A percentile compares a stretch with the other conserved stretches of the same genome.
Evolutionary conservation across 2,329 filamentous ascomycete genomes (phyloP).

Genomic region (Lithohypha guttulata): DNA sequence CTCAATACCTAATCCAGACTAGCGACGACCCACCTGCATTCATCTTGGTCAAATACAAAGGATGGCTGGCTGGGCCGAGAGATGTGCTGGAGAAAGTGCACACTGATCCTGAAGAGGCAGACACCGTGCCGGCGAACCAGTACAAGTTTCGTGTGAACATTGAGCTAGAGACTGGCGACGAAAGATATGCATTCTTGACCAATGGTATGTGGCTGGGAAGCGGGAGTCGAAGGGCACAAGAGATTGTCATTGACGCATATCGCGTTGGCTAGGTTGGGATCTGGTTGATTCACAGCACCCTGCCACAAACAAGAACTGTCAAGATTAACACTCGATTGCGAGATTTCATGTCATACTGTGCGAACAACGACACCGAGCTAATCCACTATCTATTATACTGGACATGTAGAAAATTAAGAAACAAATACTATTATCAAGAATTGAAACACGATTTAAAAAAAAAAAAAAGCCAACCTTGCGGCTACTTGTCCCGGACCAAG

Average conservation of each 20-base stretch:
- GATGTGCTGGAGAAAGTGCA: conserved; percentile 39
- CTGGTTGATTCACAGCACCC: too few species aligned
- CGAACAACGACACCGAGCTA: too few species aligned
- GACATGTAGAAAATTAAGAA: too few species aligned
- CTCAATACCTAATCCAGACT: conserved; percentile 40
- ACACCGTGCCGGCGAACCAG: conserved; percentile 37
- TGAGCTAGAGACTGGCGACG: conserved; percentile 40
- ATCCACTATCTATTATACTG: too few species aligned
- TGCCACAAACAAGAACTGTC: too few species aligned
- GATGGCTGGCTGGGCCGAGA: conserved; percentile 40
- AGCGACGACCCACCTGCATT: conserved; percentile 41
- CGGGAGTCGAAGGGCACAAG: conserved; percentile 32
- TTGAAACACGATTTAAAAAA: too few species aligned
- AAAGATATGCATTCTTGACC: conserved; percentile 40
- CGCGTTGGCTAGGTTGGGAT: conserved; percentile 1
- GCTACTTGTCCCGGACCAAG: too few species aligned
- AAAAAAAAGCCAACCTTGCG: too few species aligned
- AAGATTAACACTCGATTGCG: too few species aligned
- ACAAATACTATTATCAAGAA: too few species aligned
- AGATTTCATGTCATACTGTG: too few species aligned
- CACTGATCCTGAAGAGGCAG: conserved; percentile 33
- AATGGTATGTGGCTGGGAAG: conserved; percentile 42
- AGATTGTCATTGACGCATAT: conserved; percentile 7
- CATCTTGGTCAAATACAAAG: conserved; percentile 37
- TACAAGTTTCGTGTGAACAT: conserved; percentile 41